Evolutionary conservation across 192 early-diverging fungal genomes (phyloP), one percentile per base, ranked within the genome.

Genomic region (Coemansia sp.): DNA sequence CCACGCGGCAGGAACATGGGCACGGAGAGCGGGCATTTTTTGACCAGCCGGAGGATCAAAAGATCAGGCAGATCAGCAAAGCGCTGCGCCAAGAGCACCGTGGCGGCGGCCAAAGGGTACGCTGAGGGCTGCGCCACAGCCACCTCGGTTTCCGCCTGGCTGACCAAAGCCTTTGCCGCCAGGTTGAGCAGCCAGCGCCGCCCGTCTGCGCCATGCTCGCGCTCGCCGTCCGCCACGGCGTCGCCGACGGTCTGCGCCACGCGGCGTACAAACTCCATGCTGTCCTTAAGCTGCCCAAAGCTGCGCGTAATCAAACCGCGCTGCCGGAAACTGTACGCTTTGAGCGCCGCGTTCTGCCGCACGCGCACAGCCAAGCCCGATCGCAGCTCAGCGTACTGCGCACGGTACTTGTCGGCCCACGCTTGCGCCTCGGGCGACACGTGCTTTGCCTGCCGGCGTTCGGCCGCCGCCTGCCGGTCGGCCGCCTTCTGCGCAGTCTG

Each of bases 221-320:
- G 45, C n/a, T 3, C 30, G 6, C 53, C 30, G 21, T 68, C 72
- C 24, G 17, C 45, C 7, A 78, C 8, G 8, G 64, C 57, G 13
- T 23, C 25, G 24, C 17, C 56, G n/a, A 78, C 52, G 10, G 30
- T 68, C 55, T 43, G 46, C 3, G 69, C 46, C 14, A 59, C 54
- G 18, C 65, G 61, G 15, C 15, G 21, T 25, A 78, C 62, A 64
- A 67, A 67, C 44, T 38, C 69, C 69, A 55, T 53, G 57, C 62
- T 71, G 61, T 68, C 69, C 45, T 61, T 78, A 25, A 78, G 75
- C 69, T 78, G 75, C 9, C 75, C 75, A 18, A 78, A 40, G 30
- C 62, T 64, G 22, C 61, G 62, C 9, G 58, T 71, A 17, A 78
- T 59, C 33, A 65, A 24, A 1, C 75, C 69, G 34, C 68, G 66